Evolutionary conservation across 1,284 basidiomycete species (phyloP).

Genomic region (Sporisorium exsertum): DNA sequence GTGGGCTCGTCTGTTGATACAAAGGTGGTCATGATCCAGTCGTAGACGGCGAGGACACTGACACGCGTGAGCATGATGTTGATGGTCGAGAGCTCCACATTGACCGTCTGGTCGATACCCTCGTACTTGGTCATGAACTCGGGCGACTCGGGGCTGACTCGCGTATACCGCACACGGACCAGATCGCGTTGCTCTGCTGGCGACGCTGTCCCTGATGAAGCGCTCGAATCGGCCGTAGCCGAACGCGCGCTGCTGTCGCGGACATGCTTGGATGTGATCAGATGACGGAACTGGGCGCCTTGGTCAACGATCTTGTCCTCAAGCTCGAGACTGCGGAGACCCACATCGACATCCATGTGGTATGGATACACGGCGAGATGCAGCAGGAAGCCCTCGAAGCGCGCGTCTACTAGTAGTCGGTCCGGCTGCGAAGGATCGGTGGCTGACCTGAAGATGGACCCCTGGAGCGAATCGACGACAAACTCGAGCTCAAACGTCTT

Average conservation of each 20-base stretch:
- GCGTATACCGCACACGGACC: conserved; percentile 83
- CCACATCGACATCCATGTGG: conserved; percentile 88
- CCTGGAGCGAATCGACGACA: conserved; percentile 86
- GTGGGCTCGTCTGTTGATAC: conserved; percentile 40
- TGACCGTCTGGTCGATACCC: conserved; percentile 87
- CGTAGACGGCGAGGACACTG: conserved; percentile 90
- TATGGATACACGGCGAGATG: conserved; percentile 61
- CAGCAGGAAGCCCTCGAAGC: conserved; percentile 79
- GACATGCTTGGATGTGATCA: conserved; percentile 79
- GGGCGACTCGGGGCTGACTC: conserved; percentile 85
- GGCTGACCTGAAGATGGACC: conserved; percentile 80
- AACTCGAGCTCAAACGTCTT: conserved; percentile 90
- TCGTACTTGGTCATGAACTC: conserved; percentile 86
- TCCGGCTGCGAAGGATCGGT: conserved; percentile 75
- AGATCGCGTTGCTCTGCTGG: conserved; percentile 73
- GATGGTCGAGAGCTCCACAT: conserved; percentile 91
- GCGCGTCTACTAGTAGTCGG: conserved; percentile 81
- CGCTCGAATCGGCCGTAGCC: conserved; percentile 31
- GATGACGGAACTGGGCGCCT: conserved; percentile 72
- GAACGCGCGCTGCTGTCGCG: conserved; percentile 59
- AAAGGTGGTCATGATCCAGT: conserved; percentile 89
- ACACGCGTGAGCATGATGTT: conserved; percentile 90
- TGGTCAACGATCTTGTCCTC: conserved; percentile 76
- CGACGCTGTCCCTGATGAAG: conserved; percentile 33
- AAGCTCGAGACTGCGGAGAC: conserved; percentile 76